Percentiles rank a stretch among this genome's conserved stretches.
Conservation (phyloP, 768 basidiomycete species). For the Psilocybe sp. region DNA sequence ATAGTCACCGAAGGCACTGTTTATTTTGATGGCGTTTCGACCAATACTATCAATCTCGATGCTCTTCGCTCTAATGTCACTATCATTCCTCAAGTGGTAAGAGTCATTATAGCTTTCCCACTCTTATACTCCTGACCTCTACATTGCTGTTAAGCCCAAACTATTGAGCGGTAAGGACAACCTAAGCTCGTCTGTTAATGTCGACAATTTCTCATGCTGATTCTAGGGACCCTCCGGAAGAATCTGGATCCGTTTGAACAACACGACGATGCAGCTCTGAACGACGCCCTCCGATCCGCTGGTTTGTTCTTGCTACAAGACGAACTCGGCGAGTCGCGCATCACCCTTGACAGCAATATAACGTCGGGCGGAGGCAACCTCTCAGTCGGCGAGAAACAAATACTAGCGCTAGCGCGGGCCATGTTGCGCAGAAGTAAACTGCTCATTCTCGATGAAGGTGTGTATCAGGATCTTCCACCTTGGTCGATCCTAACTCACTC, state of each 20-base stretch:
- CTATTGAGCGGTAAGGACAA: slow-evolving; percentile 23
- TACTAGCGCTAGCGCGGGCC: slow-evolving; percentile 62
- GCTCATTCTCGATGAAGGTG: slow-evolving; percentile 60
- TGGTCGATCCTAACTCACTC: background rate
- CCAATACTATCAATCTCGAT: slow-evolving; percentile 46
- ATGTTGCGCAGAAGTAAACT: slow-evolving; percentile 54
- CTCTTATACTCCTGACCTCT: slow-evolving; percentile 20
- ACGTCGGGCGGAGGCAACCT: slow-evolving; percentile 62
- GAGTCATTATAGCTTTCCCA: background rate
- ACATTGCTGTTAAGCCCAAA: slow-evolving; percentile 21
- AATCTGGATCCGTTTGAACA: slow-evolving; percentile 64
- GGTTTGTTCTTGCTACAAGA: slow-evolving; percentile 33
- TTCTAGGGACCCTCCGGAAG: slow-evolving; percentile 46
- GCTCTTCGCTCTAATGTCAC: slow-evolving; percentile 53
- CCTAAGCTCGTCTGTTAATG: slow-evolving; percentile 1
- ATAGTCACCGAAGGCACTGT: slow-evolving; percentile 52
- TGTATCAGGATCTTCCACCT: slow-evolving; percentile 13
- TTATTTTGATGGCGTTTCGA: slow-evolving; percentile 47
- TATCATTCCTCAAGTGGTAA: slow-evolving; percentile 47
- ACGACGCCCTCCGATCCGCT: slow-evolving; percentile 34
- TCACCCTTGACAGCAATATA: slow-evolving; percentile 42
- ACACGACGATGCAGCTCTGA: slow-evolving; percentile 43
- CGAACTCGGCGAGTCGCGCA: slow-evolving; percentile 43
- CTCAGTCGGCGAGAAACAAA: slow-evolving; percentile 71
- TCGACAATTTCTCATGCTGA: background rate